Base-by-base conservation (phyloP, 1,284 basidiomycete genomes). In the Papiliotrema terrestris region DNA sequence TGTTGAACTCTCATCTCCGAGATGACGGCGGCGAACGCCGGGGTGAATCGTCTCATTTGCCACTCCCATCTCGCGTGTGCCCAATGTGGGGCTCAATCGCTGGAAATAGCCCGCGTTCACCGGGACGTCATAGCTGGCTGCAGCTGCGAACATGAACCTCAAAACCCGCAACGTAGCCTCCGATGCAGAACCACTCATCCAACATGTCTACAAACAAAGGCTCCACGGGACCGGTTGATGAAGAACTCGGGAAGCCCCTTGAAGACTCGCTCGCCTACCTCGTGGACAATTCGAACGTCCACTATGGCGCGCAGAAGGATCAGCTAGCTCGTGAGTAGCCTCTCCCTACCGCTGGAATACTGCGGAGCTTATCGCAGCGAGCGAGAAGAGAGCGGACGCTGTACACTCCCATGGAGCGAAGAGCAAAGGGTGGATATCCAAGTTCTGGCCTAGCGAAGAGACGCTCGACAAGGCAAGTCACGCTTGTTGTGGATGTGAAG, bases 361-460 rank as follows among this genome's bases (percentile, higher is more conserved):
- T 35, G 17, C 25, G 11, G 23, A 19, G 17, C 26, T 23, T 9
- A 37, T 15, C 35, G 17, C 51, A 69, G 67, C 67, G 6, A 62
- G 58, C 44, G 67, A 66, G 50, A 37, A 55, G 23, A 39, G 64
- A 29, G 45, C 56, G 0, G 73, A 75, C 57, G 66, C 69, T 2
- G 58, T 71, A 2, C 72, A 72, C 54, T 51, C 60, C 13, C 65
- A 65, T 20, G 61, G 62, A 2, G 46, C 52, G 15, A 52, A 61
- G 43, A 58, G 62, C 26, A 62, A 58, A 46, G 41, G 39, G 11
- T 75, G 73, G 73, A 61, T 76, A 14, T 43, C 58, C 6, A 59
- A 58, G 51, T 66, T 76, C 53, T 76, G 67, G 57, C 74, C 74
- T 9, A 65, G 59, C 9, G 56, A 61, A 17, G 64, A 71, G 52